Percentiles rank a stretch among this genome's conserved stretches.
These are phyloP conservation scores for Fusarium fujikuroi DNA, from an alignment of 2,329 filamentous ascomycete genomes.

Conservation along the genomic window DNA sequence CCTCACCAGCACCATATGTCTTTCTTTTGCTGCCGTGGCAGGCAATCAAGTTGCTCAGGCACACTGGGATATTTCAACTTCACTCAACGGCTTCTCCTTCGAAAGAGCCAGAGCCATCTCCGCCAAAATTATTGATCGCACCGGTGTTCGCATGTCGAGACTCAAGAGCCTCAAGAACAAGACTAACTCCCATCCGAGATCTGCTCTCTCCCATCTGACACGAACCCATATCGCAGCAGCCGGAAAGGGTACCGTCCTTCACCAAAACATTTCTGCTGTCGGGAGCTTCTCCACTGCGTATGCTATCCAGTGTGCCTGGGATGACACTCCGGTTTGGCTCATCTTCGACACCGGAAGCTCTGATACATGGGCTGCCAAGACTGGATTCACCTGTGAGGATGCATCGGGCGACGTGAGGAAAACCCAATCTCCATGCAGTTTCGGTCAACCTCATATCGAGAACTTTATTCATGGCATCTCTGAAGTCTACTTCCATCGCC, in stretches of 20 bases:
- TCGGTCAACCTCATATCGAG: slow-evolving; percentile 53
- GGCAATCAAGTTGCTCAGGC: not conserved
- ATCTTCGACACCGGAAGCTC: slow-evolving; percentile 63
- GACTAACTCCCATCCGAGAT: slow-evolving; percentile 34
- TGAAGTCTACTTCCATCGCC: slow-evolving; percentile 58
- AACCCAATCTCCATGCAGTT: slow-evolving; percentile 51
- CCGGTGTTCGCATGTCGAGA: slow-evolving; percentile 47
- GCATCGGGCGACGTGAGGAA: slow-evolving; percentile 44
- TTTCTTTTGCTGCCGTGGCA: not conserved
- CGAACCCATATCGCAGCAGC: slow-evolving; percentile 27
- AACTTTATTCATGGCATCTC: slow-evolving; percentile 54
- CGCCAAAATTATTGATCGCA: slow-evolving; percentile 43
- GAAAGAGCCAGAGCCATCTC: slow-evolving; percentile 47
- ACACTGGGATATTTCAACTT: slow-evolving; percentile 49
- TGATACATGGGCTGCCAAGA: slow-evolving; percentile 61
- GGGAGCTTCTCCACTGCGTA: slow-evolving; percentile 56
- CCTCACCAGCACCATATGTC: not conserved
- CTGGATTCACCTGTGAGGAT: slow-evolving; percentile 56
- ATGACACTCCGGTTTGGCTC: slow-evolving; percentile 53
- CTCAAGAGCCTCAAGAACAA: slow-evolving; percentile 47
- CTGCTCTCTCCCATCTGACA: slow-evolving; percentile 47
- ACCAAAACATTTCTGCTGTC: slow-evolving; percentile 54
- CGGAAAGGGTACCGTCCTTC: slow-evolving; percentile 29
- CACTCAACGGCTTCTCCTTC: slow-evolving; percentile 53
- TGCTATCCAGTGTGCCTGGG: slow-evolving; percentile 55